Evolutionary conservation across 1,284 basidiomycete species (phyloP).

Genomic region (Afroboletus lepidellus): DNA sequence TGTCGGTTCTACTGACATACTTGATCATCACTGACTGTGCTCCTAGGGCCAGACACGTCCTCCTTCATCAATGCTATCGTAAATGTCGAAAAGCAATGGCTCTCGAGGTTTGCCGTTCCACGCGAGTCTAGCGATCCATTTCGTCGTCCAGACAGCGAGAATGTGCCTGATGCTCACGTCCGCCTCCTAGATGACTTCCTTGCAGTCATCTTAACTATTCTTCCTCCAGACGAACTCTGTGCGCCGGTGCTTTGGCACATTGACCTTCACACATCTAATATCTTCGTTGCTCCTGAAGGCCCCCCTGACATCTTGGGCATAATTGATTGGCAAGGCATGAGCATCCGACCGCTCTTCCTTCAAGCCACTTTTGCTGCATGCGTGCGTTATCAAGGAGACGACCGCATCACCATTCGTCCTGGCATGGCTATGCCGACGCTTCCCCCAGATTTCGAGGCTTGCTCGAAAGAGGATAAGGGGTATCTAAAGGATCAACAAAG

Average conservation of each 20-base stretch:
- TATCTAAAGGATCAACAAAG: neutral
- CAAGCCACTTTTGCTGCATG: neutral
- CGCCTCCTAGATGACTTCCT: neutral
- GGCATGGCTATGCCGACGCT: neutral
- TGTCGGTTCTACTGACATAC: neutral
- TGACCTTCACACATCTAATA: neutral
- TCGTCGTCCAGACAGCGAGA: neutral
- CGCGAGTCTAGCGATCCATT: neutral
- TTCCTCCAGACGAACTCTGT: neutral
- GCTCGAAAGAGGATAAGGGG: neutral
- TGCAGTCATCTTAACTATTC: neutral
- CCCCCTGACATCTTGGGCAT: neutral
- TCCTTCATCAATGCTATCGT: neutral
- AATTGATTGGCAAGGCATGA: neutral
- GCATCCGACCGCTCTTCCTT: neutral
- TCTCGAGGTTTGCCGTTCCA: neutral
- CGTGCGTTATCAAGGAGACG: neutral
- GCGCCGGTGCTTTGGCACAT: neutral
- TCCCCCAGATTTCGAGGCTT: neutral
- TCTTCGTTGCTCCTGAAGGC: neutral
- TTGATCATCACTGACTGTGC: neutral
- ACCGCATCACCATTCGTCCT: neutral
- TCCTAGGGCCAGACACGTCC: neutral
- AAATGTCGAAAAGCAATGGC: neutral
- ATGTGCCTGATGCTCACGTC: neutral